phyloP scores from a whole-genome alignment of 1,284 basidiomycete species.

The Termitomyces sp. region DNA sequence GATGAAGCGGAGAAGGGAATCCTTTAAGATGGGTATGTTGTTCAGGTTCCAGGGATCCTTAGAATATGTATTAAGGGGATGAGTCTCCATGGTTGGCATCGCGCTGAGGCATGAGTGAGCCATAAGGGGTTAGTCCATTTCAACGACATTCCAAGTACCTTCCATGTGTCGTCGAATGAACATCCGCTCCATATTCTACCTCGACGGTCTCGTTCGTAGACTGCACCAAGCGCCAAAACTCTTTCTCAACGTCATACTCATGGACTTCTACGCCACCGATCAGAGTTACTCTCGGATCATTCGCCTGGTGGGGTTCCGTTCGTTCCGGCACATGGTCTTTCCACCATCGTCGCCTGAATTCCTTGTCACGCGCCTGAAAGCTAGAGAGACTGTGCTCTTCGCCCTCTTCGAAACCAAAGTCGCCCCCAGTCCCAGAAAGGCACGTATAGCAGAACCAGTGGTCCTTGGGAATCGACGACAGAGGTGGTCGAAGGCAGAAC shows the following conservation, averaged over 20 bases:
- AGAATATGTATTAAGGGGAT: slow-evolving; percentile 84
- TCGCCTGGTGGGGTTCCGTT: slow-evolving; percentile 24
- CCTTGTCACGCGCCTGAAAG: slow-evolving; percentile 88
- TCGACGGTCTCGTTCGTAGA: slow-evolving; percentile 90
- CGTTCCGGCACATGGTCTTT: slow-evolving; percentile 61
- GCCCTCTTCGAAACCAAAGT: slow-evolving; percentile 98
- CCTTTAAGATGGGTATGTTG: slow-evolving; percentile 88
- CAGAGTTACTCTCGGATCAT: slow-evolving; percentile 48
- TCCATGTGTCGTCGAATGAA: slow-evolving; percentile 96
- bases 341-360: slow-evolving; percentile 90
- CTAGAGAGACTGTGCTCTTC: slow-evolving; percentile 91
- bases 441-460: slow-evolving; percentile 98
- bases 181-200: slow-evolving; percentile 98
- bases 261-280: slow-evolving; percentile 68
- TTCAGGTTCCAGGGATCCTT: slow-evolving; percentile 97
- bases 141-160: slow-evolving; percentile 47
- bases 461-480: slow-evolving; percentile 80
- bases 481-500: slow-evolving; percentile 91
- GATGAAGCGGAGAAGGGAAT: slow-evolving; percentile 89
- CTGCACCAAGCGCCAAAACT: slow-evolving; percentile 97
- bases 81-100: slow-evolving; percentile 91
- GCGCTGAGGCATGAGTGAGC: slow-evolving; percentile 50
- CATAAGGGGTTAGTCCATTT: neutral
- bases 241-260: slow-evolving; percentile 89
- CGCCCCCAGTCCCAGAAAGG: slow-evolving; percentile 90